Base-by-base conservation (phyloP, 2,329 filamentous ascomycete genomes). In the Cadophora luteo-olivacea region DNA sequence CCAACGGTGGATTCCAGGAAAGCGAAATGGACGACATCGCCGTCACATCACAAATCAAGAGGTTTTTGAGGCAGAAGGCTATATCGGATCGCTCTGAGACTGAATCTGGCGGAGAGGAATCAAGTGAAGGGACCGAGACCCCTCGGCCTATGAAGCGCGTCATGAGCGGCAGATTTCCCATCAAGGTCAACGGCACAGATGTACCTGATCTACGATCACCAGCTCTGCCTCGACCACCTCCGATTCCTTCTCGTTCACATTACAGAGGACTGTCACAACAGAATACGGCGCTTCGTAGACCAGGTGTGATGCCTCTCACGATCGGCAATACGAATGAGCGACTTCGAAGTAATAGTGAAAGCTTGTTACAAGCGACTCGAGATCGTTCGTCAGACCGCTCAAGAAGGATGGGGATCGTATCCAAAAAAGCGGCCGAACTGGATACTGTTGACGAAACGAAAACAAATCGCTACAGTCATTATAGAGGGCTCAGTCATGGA, bases 201-300 rank as follows among this genome's bases (percentile, higher is more conserved):
- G 82, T 90, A 3, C 81, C 86, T 45, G 89, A 91, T 72, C 82
- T 88, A 54, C 88, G 89, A 71, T 95, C 92, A 4, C 92, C 92
- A 16, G 89, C 85, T 48, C 80, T 87, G 12, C 82, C 84, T 24
- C 87, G 91, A 41, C 85, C 91, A 33, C 93, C 94, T 2, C 92
- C 92, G 0, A 92, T 97, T 69, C 93, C 93, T 0, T 87, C 87
- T 4, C 87, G 91, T 69, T 96, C 93, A 3, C 94, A 97, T 78
- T 93, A 92, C 73, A 89, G 94, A 36, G 89, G 89, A 1, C 82
- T 91, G 3, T 93, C 91, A 2, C 89, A 91, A 73, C 89, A 92
- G 71, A 91, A 85, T 68, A 76, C 80, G 7, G 82, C 86, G 6
- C 82, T 89, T 57, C 88, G 92, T 66, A 85, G 91, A 67, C 92